These are phyloP conservation scores for Bacidia rubella DNA, from an alignment of 495 filamentous ascomycete genomes.

Conservation along the genomic window DNA sequence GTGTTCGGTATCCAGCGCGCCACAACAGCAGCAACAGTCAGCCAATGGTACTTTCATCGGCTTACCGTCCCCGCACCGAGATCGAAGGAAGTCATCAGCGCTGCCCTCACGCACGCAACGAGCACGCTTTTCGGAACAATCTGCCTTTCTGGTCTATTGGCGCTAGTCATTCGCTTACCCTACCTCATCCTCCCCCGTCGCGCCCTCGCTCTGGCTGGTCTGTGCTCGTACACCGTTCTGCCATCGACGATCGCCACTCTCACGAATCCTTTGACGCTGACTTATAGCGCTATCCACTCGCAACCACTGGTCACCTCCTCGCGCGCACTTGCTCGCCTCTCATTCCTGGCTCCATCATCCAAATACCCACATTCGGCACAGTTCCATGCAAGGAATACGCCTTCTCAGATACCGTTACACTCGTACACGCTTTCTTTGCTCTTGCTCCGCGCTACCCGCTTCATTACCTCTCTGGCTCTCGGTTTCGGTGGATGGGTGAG, in stretches of 20 bases:
- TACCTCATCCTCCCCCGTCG: slow-evolving; percentile 71
- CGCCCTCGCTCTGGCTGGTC: slow-evolving; percentile 44
- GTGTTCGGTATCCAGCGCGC: slow-evolving; percentile 76
- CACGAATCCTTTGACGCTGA: slow-evolving; percentile 81
- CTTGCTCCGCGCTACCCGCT: slow-evolving; percentile 75
- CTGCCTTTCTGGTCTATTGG: slow-evolving; percentile 67
- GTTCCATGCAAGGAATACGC: slow-evolving; percentile 18
- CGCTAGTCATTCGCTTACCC: slow-evolving; percentile 71
- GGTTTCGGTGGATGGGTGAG: slow-evolving; percentile 98
- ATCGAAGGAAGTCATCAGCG: slow-evolving; percentile 64
- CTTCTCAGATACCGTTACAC: slow-evolving; percentile 28
- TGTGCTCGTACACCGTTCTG: slow-evolving; percentile 61
- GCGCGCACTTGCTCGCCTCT: slow-evolving; percentile 60
- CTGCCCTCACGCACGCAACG: slow-evolving; percentile 63
- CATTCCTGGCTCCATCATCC: slow-evolving; percentile 44
- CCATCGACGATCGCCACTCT: slow-evolving; percentile 72
- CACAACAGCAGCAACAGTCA: slow-evolving; percentile 87
- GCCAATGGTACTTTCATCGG: slow-evolving; percentile 98
- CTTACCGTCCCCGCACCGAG: slow-evolving; percentile 63
- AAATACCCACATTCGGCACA: slow-evolving; percentile 43
- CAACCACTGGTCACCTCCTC: slow-evolving; percentile 63
- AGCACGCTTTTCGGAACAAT: slow-evolving; percentile 89
- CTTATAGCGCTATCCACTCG: slow-evolving; percentile 89
- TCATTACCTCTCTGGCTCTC: slow-evolving; percentile 75
- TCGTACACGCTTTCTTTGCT: slow-evolving; percentile 86